These are phyloP conservation scores for Pyrrhoderma lamaoense DNA, from an alignment of 1,284 basidiomycete species.

Conservation along the genomic window DNA sequence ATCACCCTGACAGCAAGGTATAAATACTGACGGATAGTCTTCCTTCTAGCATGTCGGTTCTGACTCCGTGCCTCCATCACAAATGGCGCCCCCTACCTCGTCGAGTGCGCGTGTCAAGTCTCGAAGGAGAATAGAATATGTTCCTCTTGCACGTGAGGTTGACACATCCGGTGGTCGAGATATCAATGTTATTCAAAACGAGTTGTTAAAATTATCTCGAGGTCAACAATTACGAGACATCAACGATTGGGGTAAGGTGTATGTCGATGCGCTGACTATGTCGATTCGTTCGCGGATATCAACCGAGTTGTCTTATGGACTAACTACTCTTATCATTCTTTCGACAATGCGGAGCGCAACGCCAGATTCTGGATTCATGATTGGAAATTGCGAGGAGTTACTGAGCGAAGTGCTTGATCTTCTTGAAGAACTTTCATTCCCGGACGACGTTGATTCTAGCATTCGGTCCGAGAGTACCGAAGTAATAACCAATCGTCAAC, in stretches of 20 bases:
- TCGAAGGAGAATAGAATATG: constrained; percentile 85
- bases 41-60: constrained; percentile 20
- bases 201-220: constrained; percentile 41
- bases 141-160: constrained; percentile 72
- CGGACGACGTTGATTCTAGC: constrained; percentile 32
- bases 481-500: constrained; percentile 56
- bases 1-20: constrained; percentile 9
- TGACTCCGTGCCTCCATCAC: constrained; percentile 31
- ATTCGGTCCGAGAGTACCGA: constrained; percentile 27
- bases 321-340: constrained; percentile 85
- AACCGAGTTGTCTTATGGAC: constrained; percentile 80
- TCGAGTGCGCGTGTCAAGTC: constrained; percentile 25
- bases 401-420: constrained; percentile 86
- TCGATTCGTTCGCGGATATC: constrained; percentile 82
- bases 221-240: constrained; percentile 43
- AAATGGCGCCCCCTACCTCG: constrained; percentile 13
- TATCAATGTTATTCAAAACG: constrained; percentile 60
- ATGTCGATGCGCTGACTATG: constrained; percentile 86
- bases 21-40: not conserved
- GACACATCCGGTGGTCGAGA: constrained; percentile 86
- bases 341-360: constrained; percentile 64
- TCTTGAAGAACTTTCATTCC: constrained; percentile 75
- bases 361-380: constrained; percentile 58
- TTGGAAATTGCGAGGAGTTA: constrained; percentile 74
- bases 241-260: constrained; percentile 80